Base-by-base conservation (phyloP, 192 early-diverging fungal species). In the Podila clonocystis region DNA sequence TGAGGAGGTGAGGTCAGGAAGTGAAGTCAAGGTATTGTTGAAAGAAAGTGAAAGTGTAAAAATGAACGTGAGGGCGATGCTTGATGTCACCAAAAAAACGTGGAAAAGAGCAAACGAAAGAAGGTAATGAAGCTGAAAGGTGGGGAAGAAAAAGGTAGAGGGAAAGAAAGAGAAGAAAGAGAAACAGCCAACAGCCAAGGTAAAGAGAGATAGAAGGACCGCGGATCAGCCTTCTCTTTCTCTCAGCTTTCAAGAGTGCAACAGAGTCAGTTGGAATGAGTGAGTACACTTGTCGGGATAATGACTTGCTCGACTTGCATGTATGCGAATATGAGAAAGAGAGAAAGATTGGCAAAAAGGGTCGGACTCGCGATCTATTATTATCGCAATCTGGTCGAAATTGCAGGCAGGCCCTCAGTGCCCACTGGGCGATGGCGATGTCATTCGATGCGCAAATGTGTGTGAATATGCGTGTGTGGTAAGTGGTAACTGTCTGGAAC, bases 311-410 rank as follows among this genome's bases (percentile, higher is more conserved):
- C 41, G 41, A 3, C 41, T 45, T 45, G 41, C 41, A 45, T 45
- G 34, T 36, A 36, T 36, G 41, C 31, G 34, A 65, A 66, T 36
- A 66, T 15, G 3, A 1, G 12, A 57, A 36, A 13, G 41, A 12
- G 26, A 24, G 63, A 34, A 34, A 24, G 28, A 41, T 34, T 64
- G 63, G 66, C 66, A 29, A 52, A 58, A 48, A 58, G 45, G 57
- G 66, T 28, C 15, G 50, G 34, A 58, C 31, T 48, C 22, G 50
- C n/a, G 13, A 50, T 63, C 62, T 63, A 52, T 72, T 28, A 36
- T 63, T 59, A 52, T 20, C 59, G 59, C 30, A 28, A 31, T 31
- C 59, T 31, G 30, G 59, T 28, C 15, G 59, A 31, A 31, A 60
- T 28, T 28, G 28, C 28, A 60, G 19, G 28, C 28, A 17, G 19